Conservation (phyloP, 441 rosid species). For the Gossypium aridum region DNA sequence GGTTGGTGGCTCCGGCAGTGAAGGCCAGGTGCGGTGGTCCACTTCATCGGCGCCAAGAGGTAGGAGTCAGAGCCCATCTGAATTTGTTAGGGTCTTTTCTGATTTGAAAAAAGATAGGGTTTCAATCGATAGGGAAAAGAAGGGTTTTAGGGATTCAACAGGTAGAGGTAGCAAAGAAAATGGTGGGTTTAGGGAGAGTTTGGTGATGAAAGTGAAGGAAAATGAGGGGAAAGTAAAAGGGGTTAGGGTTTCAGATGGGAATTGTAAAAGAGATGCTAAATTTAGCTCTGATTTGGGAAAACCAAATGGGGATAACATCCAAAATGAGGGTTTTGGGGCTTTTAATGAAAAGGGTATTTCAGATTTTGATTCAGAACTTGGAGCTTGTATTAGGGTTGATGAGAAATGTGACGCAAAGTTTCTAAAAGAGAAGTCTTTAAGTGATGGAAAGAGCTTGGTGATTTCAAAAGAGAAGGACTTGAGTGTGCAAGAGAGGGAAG, state of each 20-base stretch:
- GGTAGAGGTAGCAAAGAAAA: slow-evolving; percentile 32
- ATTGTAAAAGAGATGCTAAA: slow-evolving; percentile 14
- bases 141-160: slow-evolving; percentile 17
- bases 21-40: slow-evolving; percentile 43
- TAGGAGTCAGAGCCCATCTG: slow-evolving; percentile 85
- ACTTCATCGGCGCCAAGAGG: slow-evolving; percentile 70
- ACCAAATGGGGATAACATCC: slow-evolving; percentile 18
- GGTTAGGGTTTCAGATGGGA: slow-evolving; percentile 13
- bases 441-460: slow-evolving; percentile 30
- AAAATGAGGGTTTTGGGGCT: slow-evolving; percentile 4
- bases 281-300: slow-evolving; percentile 21
- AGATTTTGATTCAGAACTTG: slow-evolving; percentile 18
- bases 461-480: slow-evolving; percentile 33
- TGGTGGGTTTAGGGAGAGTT: slow-evolving; percentile 21
- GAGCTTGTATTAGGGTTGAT: slow-evolving; percentile 9
- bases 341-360: slow-evolving; percentile 14
- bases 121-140: slow-evolving; percentile 21
- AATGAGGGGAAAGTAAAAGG: slow-evolving; percentile 17
- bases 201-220: slow-evolving; percentile 27
- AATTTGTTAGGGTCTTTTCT: slow-evolving; percentile 51
- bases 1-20: slow-evolving; percentile 21
- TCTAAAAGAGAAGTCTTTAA: slow-evolving; percentile 26
- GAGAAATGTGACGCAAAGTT: slow-evolving; percentile 25
- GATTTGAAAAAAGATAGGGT: slow-evolving; percentile 41
- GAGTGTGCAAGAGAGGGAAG: slow-evolving; percentile 26